Base-by-base conservation (phyloP, 176 grass and related monocot genomes). In the Phyllostachys edulis region DNA sequence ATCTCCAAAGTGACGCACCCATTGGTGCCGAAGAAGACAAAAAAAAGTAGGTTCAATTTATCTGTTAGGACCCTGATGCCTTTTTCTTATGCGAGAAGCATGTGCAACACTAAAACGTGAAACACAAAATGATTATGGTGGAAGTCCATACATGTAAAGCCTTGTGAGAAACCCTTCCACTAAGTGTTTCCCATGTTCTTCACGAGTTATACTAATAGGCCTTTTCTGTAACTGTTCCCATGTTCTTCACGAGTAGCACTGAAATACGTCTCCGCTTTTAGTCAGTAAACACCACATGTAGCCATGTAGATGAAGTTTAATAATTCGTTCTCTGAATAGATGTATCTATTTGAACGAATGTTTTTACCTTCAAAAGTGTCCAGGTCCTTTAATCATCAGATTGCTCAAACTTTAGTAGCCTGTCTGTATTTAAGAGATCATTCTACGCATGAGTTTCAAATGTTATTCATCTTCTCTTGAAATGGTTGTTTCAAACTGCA, bases 141-240 rank as follows among this genome's bases (percentile, higher is more conserved):
- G 67, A 51, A 73, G 56, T 51, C 66, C 57, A 57, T 13, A n/a
- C 46, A 73, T 73, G 38, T 16, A 5, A 83, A 64, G 55, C 8
- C 66, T 57, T 24, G 14, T 59, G 38, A 79, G 13, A 63, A 70
- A 24, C 54, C 34, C 50, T 79, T 45, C 47, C 15, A 63, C 7
- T 77, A 67, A 40, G 46, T 34, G 37, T 70, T 44, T 34, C 36
- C 18, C 86, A 84, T 84, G 80, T 83, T 71, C n/a, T n/a, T n/a
- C n/a, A n/a, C n/a, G n/a, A n/a, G n/a, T n/a, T n/a, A n/a, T n/a
- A n/a, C n/a, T n/a, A n/a, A n/a, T n/a, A n/a, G n/a, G n/a, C n/a
- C n/a, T n/a, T n/a, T n/a, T n/a, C n/a, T n/a, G n/a, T n/a, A n/a
- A n/a, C n/a, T n/a, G n/a, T n/a, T n/a, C n/a, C n/a, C n/a, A n/a